Evolutionary conservation across 2,329 filamentous ascomycete species (phyloP).

Genomic region (Colletotrichum sp.): DNA sequence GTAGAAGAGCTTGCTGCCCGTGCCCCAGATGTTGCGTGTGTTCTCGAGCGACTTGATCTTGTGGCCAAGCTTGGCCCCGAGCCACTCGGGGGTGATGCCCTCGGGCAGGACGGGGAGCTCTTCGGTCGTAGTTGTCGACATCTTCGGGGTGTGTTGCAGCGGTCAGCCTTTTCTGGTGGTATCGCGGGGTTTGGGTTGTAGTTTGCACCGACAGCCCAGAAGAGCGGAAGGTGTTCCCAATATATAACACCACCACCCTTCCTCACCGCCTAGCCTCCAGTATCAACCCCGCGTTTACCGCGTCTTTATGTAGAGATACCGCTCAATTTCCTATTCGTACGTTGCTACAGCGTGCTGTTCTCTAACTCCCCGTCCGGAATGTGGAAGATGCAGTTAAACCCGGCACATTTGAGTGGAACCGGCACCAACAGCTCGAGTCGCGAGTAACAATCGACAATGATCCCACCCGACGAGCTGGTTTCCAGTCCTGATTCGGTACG

Average conservation of each 20-base stretch:
- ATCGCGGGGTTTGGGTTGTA: not conserved
- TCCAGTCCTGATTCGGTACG: not conserved
- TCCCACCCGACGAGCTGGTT: not conserved
- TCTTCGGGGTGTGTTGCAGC: not conserved
- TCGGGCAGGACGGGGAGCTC: conserved; percentile 25
- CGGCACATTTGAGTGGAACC: not conserved
- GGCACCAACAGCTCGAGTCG: not conserved
- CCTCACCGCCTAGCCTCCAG: not conserved
- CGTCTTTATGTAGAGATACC: not conserved
- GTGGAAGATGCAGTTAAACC: not conserved
- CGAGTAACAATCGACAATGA: not conserved
- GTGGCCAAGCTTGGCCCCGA: conserved; percentile 14
- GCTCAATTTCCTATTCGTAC: not conserved
- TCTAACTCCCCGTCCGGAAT: not conserved
- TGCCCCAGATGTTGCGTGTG: conserved; percentile 29
- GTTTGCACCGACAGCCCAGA: not conserved
- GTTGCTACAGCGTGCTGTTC: not conserved
- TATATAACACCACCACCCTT: not conserved
- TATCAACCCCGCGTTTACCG: not conserved
- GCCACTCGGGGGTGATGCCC: conserved; percentile 28
- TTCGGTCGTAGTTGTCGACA: not conserved
- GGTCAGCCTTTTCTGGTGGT: not conserved
- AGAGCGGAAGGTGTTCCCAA: not conserved
- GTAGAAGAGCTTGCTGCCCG: conserved; percentile 32
- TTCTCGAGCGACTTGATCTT: conserved; percentile 26